Evolutionary conservation across 2,329 filamentous ascomycete species (phyloP), one percentile per base, ranked within the genome.

Genomic region (Pleurostoma richardsiae): DNA sequence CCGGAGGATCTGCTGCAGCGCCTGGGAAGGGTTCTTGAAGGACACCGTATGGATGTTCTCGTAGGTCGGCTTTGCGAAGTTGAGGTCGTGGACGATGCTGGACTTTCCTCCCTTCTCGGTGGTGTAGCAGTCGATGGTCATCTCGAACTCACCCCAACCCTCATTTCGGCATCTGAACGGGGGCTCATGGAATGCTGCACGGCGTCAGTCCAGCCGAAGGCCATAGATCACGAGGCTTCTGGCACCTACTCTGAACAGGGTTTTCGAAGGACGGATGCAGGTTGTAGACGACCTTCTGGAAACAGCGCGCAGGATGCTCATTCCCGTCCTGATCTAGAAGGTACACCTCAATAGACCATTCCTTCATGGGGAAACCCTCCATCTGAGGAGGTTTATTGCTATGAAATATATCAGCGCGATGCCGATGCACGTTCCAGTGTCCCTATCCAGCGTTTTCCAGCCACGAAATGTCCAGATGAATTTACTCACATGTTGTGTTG

Each of bases 131-230:
- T 88, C 82, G 60, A 97, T 94, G 42, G 76, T 77, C 83, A 99
- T 92, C 64, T 97, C 94, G 65, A 99, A 99, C 71, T 97, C 94
- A 61, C 94, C 94, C 94, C 94, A 99, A 56, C 94, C 94, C 70
- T 96, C 88, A 69, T 99, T 95, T 53, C 83, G 76, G 68, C 95
- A 95, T 54, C 79, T 79, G 72, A 97, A 99, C 0, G 94, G 94
- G 1, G 90, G 82, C 54, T 87, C 85, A 62, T 84, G 85, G 72
- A 96, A 86, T 28, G 82, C 88, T 94, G 56, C 5, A 31, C 10
- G 30, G 11, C 30, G 39, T 3, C 59, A 43, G 59, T 53, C 50
- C 51, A 47, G 11, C 30, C 10, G 26, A 42, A 41, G 5, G 10
- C 26, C 26, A 31, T 5, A 40, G 19, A 30, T 29, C 19, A 19